Conservation (phyloP, 768 basidiomycete species). For the Rhizopogon roseolus region DNA sequence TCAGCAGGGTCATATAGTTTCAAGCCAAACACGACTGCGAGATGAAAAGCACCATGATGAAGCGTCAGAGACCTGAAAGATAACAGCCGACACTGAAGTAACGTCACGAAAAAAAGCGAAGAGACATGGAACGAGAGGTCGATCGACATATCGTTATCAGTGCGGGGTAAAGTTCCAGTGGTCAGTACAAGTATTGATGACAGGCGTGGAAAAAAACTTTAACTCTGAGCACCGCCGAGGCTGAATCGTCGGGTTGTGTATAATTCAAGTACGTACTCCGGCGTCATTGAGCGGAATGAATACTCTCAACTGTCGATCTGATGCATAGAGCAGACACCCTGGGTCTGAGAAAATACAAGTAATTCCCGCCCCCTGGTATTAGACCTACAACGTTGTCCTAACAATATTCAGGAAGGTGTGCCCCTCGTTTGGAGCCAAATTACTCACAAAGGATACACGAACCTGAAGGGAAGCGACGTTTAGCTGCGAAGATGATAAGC, state of each 20-base stretch:
- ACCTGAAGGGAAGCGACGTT: not conserved
- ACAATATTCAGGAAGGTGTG: not conserved
- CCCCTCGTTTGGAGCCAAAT: not conserved
- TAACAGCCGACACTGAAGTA: not conserved
- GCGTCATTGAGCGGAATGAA: not conserved
- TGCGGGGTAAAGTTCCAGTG: not conserved
- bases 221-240: no score
- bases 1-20: not conserved
- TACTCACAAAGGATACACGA: slow-evolving; percentile 1
- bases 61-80: no score
- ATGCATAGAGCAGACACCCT: not conserved
- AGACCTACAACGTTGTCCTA: not conserved
- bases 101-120: no score
- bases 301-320: not conserved
- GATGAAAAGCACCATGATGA: not conserved
- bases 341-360: not conserved
- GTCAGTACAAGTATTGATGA: not conserved
- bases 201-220: not conserved
- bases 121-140: no score
- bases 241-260: not conserved
- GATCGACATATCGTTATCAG: not conserved
- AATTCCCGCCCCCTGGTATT: not conserved
- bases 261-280: not conserved
- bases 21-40: not conserved
- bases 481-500: not conserved